Evolutionary conservation across 2,329 filamentous ascomycete genomes (phyloP).

Genomic region (Monilinia laxa): DNA sequence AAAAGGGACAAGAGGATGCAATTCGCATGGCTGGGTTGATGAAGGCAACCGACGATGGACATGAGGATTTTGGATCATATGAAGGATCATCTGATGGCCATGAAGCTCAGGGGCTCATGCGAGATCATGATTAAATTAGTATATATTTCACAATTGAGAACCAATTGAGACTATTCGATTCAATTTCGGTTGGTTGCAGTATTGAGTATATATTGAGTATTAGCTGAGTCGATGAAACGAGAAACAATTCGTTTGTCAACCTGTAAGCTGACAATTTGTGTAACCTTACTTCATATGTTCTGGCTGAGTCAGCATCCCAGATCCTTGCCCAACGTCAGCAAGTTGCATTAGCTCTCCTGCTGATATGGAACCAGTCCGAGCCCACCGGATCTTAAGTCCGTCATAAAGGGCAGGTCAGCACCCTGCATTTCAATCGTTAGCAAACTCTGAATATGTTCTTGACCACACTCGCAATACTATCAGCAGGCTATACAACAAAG

Average conservation of each 20-base stretch:
- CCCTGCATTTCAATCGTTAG: background rate
- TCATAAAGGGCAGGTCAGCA: slow-evolving; percentile 12
- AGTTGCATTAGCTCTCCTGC: slow-evolving; percentile 6
- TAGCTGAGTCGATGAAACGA: background rate
- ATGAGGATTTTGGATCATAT: slow-evolving; percentile 19
- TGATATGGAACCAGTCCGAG: background rate
- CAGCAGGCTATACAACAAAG: no score
- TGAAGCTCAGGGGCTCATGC: slow-evolving; percentile 22
- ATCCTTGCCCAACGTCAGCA: background rate
- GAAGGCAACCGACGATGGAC: slow-evolving; percentile 44
- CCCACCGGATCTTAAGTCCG: background rate
- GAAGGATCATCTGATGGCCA: slow-evolving; percentile 19
- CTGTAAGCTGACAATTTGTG: background rate
- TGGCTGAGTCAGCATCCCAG: background rate
- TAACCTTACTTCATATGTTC: background rate
- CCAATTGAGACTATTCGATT: background rate
- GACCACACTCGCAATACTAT: background rate
- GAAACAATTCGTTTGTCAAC: background rate
- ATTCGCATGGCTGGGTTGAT: slow-evolving; percentile 61
- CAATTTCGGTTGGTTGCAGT: background rate
- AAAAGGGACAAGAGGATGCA: slow-evolving; percentile 70
- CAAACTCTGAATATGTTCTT: background rate
- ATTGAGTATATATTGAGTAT: background rate
- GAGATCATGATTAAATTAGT: slow-evolving; percentile 18
- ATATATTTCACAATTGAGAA: background rate